Conservation (phyloP, 2,329 filamentous ascomycete species). For the Sporothrix euskadiensis region DNA sequence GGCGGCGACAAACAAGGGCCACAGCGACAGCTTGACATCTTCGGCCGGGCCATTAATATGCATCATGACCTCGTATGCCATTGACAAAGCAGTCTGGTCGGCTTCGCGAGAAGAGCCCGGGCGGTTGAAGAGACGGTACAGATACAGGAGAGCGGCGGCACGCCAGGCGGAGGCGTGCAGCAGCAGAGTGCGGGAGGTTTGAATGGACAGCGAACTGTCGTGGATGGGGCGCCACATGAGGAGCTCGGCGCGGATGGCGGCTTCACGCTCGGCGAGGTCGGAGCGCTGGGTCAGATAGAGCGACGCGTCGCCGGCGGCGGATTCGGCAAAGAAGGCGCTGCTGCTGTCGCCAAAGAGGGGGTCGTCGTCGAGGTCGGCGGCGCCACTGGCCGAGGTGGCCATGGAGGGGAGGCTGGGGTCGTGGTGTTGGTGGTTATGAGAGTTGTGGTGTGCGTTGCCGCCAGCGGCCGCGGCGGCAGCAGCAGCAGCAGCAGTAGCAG, state of each 20-base stretch:
- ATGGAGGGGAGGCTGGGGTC: conserved; percentile 5
- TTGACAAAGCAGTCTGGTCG: conserved; percentile 26
- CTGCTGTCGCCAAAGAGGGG: background rate
- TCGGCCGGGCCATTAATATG: conserved; percentile 30
- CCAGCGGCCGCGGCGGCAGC: background rate
- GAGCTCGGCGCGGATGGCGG: conserved; percentile 27
- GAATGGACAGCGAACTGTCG: conserved; percentile 27
- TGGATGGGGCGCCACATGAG: conserved; percentile 31
- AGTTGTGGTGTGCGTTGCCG: background rate
- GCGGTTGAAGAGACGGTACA: conserved; percentile 30
- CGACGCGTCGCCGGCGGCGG: conserved; percentile 1
- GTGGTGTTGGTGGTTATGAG: background rate
- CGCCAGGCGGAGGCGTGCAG: conserved; percentile 31
- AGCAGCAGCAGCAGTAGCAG: background rate
- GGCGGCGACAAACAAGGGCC: conserved; percentile 31
- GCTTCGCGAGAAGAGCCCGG: conserved; percentile 24
- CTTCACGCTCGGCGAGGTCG: conserved; percentile 27
- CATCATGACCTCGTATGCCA: conserved; percentile 32
- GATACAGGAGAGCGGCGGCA: conserved; percentile 29
- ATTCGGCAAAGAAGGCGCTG: conserved; percentile 20
- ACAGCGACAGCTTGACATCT: conserved; percentile 31
- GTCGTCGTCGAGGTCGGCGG: background rate
- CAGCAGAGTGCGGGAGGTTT: conserved; percentile 28
- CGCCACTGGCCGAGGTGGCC: background rate
- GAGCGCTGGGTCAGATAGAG: conserved; percentile 19